phyloP scores from a whole-genome alignment of 139 green algal species.

The Diplosphaera chodatii region DNA sequence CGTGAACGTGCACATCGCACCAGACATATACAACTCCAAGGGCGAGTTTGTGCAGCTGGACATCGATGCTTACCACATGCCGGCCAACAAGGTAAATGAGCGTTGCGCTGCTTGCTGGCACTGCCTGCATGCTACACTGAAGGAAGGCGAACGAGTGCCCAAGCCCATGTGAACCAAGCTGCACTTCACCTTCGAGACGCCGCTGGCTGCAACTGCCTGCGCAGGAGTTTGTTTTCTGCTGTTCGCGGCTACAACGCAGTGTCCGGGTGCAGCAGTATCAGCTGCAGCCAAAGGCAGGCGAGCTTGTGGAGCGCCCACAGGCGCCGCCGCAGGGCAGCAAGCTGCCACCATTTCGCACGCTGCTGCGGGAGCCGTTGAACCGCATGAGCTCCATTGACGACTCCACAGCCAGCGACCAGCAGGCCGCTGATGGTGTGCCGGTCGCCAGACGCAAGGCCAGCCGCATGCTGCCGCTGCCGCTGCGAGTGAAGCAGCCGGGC shows the following conservation, averaged over 20 bases:
- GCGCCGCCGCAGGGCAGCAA: no score
- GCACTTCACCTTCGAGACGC: no score
- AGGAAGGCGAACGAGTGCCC: no score
- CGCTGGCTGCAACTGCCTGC: no score
- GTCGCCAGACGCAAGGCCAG: background rate
- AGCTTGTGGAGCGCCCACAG: no score
- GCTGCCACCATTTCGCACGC: background rate
- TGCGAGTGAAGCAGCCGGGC: background rate
- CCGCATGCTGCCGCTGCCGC: background rate
- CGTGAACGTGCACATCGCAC: background rate
- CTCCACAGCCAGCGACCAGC: background rate
- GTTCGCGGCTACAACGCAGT: background rate
- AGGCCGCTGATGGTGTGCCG: no score
- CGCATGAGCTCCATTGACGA: background rate
- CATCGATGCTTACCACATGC: background rate
- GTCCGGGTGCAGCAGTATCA: background rate
- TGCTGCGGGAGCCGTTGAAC: background rate
- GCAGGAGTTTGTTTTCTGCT: conserved; percentile 4
- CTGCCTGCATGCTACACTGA: no score
- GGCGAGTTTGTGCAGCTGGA: background rate
- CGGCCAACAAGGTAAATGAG: background rate
- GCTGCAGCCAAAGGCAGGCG: background rate
- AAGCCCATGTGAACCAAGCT: no score
- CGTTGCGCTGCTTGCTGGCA: no score
- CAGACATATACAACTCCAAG: background rate